Evolutionary conservation across 768 basidiomycete genomes (phyloP).

Genomic region (Dictyophora rubrovolvata): DNA sequence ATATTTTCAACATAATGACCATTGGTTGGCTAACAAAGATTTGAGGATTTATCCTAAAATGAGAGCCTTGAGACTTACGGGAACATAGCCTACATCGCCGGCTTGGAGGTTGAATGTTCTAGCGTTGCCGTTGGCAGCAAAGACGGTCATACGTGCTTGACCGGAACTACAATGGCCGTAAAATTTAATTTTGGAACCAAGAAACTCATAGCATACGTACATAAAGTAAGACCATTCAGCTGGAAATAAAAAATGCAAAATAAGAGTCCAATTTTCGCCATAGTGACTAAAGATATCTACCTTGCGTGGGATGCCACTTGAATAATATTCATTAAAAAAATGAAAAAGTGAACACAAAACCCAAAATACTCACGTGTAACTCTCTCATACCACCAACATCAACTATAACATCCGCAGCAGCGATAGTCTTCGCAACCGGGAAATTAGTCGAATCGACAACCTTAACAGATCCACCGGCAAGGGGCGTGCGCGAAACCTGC

Average conservation of each 20-base stretch:
- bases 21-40: neutral
- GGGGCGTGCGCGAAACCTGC: slow-evolving; percentile 29
- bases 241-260: neutral
- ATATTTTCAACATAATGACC: slow-evolving; percentile 64
- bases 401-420: slow-evolving; percentile 47
- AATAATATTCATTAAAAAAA: slow-evolving; percentile 1
- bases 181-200: neutral
- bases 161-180: slow-evolving; percentile 33
- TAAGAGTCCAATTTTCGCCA: neutral
- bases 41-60: neutral
- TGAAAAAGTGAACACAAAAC: slow-evolving; percentile 6
- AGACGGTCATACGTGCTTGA: slow-evolving; percentile 42
- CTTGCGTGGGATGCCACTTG: slow-evolving; percentile 60
- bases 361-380: slow-evolving; percentile 28
- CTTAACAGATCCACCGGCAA: slow-evolving; percentile 49
- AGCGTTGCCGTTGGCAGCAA: slow-evolving; percentile 42
- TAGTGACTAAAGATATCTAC: slow-evolving; percentile 12
- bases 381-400: slow-evolving; percentile 53
- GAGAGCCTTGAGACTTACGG: neutral
- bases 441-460: slow-evolving; percentile 49
- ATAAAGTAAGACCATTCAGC: slow-evolving; percentile 57
- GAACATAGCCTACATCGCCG: slow-evolving; percentile 43
- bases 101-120: slow-evolving; percentile 51
- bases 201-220: slow-evolving; percentile 23
- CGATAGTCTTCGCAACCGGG: slow-evolving; percentile 40